A percentile compares a stretch with the other conserved stretches of the same genome.
Evolutionary conservation across 2,329 filamentous ascomycete species (phyloP).

Genomic region (Ophiostoma angusticollis): DNA sequence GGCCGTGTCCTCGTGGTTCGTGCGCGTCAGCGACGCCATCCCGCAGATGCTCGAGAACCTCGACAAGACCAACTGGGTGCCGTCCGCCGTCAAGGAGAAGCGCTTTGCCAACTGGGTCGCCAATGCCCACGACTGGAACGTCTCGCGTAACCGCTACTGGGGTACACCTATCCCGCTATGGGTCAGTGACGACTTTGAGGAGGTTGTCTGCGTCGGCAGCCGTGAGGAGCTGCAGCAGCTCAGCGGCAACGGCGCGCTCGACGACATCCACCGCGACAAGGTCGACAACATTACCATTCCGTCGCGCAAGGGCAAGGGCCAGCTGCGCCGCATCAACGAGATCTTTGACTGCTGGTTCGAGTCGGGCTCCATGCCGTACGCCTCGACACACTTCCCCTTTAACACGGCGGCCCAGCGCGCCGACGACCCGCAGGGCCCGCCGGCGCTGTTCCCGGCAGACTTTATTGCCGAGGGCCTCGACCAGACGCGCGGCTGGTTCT

Average conservation of each 20-base stretch:
- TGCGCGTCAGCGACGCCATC: conserved; percentile 72
- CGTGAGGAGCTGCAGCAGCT: conserved; percentile 71
- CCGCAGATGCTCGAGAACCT: conserved; percentile 86
- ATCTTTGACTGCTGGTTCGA: conserved; percentile 48
- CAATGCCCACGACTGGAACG: conserved; percentile 89
- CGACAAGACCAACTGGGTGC: conserved; percentile 83
- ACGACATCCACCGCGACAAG: conserved; percentile 82
- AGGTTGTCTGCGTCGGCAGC: conserved; percentile 76
- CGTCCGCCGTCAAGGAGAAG: conserved; percentile 78
- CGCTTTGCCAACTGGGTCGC: conserved; percentile 85
- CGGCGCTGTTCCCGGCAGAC: conserved; percentile 34
- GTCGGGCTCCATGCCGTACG: conserved; percentile 38
- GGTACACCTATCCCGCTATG: conserved; percentile 50
- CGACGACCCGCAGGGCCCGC: conserved; percentile 41
- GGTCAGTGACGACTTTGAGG: conserved; percentile 80
- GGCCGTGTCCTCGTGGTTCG: conserved; percentile 89
- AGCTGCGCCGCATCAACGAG: conserved; percentile 48
- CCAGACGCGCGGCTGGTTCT: conserved; percentile 95
- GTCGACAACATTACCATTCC: conserved; percentile 92
- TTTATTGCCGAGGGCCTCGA: conserved; percentile 43
- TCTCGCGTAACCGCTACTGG: conserved; percentile 90
- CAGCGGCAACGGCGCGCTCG: conserved; percentile 72
- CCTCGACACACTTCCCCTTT: conserved; percentile 46
- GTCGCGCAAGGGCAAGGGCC: conserved; percentile 59
- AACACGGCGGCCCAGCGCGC: conserved; percentile 77